Conservation (phyloP, 1,139 yeast genomes). For the Candida neerlandica region DNA sequence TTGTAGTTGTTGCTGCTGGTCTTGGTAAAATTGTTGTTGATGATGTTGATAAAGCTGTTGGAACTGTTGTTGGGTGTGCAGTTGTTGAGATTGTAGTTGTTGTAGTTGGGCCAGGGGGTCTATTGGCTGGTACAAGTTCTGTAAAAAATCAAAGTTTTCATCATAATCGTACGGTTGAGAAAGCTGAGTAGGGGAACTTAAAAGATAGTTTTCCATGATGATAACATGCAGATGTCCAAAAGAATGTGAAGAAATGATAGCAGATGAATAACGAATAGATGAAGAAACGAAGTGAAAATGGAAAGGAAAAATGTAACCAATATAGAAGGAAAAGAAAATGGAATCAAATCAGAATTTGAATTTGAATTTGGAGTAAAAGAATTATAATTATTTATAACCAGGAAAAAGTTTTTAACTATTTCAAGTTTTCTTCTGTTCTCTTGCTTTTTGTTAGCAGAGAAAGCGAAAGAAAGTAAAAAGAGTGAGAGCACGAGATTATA, state of each 20-base stretch:
- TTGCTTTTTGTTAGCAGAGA: neutral
- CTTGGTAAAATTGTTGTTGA: conserved; percentile 5
- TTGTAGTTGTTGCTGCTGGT: conserved; percentile 7
- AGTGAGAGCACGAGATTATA: conserved; percentile 1
- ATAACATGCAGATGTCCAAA: neutral
- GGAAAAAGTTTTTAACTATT: neutral
- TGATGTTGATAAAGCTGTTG: conserved; percentile 6
- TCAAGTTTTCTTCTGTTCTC: too few relatives aligned
- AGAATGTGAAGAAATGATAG: neutral
- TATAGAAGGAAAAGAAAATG: neutral
- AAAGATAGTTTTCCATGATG: conserved; percentile 45
- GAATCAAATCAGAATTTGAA: neutral
- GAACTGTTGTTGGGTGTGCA: conserved; percentile 4
- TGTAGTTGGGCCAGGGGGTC: conserved; percentile 6
- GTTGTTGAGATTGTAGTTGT: conserved; percentile 9
- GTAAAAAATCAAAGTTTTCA: conserved; percentile 4
- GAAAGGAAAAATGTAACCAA: neutral
- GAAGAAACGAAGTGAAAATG: neutral
- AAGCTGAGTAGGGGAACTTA: conserved; percentile 48
- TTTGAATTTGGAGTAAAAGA: neutral
- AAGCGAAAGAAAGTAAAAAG: too few relatives aligned
- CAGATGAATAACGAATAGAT: neutral
- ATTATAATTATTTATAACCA: neutral
- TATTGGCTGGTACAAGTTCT: conserved; percentile 8
- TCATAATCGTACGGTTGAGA: conserved; percentile 35